Evolutionary conservation across 2,329 filamentous ascomycete species (phyloP), one percentile per base, ranked within the genome.

Genomic region (Massarina eburnea): DNA sequence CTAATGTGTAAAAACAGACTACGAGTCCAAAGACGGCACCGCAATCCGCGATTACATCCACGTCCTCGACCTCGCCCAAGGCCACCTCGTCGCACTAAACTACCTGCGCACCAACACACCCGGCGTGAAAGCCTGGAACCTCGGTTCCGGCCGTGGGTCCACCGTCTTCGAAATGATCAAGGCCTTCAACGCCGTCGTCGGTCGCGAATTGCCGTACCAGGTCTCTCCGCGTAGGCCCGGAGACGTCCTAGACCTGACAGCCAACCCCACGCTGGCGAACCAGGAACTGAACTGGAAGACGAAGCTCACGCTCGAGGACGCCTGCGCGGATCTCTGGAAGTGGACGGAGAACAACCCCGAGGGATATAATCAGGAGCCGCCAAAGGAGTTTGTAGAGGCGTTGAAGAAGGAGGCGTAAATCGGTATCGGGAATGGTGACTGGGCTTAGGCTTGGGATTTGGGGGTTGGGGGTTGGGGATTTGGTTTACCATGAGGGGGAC

Each of bases 41-140:
- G 89, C 90, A 52, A 96, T 96, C 70, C 88, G 94, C 61, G 94
- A 99, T 76, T 99, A 99, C 80, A 96, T 99, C 72, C 91, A 96
- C 78, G 89, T 96, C 47, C 80, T 95, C 53, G 91, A 96, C 66
- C 84, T 96, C 19, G 89, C 91, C 36, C 82, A 82, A 52, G 91
- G 91, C 51, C 91, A 96, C 71, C 77, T 96, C 47, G 82, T 89
- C 48, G 94, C 95, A 18, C 85, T 99, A 59, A 91, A 94, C 76
- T 89, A 95, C 76, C 85, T 96, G 40, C 87, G 88, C 60, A 80
- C 88, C 55, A 77, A 92, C 58, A 82, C 90, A 62, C 92, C 94
- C 15, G 94, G 94, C 45, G 88, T 96, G 57, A 88, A 89, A 70
- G 91, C 91, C 45, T 99, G 92, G 92, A 99, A 99, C 75, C 72